Evolutionary conservation across 2,329 filamentous ascomycete species (phyloP), one percentile per base, ranked within the genome.

Genomic region (Rhynchosporium secalis): DNA sequence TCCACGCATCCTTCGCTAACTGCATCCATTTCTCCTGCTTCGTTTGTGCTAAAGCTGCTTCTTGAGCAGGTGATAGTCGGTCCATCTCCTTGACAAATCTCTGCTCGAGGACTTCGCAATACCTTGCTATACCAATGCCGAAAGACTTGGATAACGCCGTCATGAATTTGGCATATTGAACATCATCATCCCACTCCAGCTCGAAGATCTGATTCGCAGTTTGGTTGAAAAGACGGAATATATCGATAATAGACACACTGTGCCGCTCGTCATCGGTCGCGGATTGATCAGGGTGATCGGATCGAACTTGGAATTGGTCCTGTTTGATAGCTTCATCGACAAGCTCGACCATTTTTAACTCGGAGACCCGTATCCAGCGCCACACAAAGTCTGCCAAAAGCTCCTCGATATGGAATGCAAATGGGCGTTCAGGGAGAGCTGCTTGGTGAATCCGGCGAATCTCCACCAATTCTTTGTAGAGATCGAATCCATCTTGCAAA

Each of bases 81-180:
- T 98, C 93, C 94, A 99, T 97, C 74, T 99, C 95, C 72, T 85
- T 90, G 38, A 84, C 83, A 72, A 99, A 99, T 66, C 85, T 86
- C 69, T 89, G 86, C 71, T 98, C 95, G 31, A 98, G 81, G 51
- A 94, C 80, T 73, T 99, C 95, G 74, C 95, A 99, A 75, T 99
- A 99, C 69, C 87, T 86, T 12, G 90, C 88, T 54, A 99, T 85
- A 20, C 92, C 93, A 52, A 85, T 82, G 1, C 93, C 89, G 64
- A 98, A 91, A 0, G 89, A 88, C 71, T 92, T 96, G 13, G 93
- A 88, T 15, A 97, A 80, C 1, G 92, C 86, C 15, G 95, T 99
- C 93, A 98, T 98, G 77, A 99, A 99, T 65, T 93, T 92, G 45
- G 95, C 94, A 73, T 96, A 91, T 68, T 96, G 93, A 43, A 96